Base-by-base conservation (phyloP, 2,329 filamentous ascomycete genomes). In the Pseudocercospora crystallina region DNA sequence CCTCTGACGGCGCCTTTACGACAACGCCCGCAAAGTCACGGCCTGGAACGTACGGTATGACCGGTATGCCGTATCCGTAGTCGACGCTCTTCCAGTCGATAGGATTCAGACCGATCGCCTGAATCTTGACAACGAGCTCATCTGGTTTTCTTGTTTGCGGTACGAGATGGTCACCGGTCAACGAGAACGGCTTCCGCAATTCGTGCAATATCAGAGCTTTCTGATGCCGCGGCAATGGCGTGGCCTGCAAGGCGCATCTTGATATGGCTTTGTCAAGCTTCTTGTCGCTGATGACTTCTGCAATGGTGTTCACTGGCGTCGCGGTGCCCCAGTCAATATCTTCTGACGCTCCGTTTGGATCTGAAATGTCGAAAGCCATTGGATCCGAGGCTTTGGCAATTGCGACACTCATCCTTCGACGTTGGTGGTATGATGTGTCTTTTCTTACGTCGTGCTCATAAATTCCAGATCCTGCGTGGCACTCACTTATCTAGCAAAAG, bases 81-180 rank as follows among this genome's bases (percentile, higher is more conserved):
- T 73, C 72, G 34, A 74, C 72, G 4, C 62, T 67, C 49, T 72
- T 71, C 67, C 65, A 75, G 50, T 71, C 67, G 14, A 73, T 74
- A 5, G 69, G 71, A 38, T 73, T 73, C 15, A 73, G 59, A 2
- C 70, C 70, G n/a, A 69, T 63, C 14, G 66, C 66, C 38, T 63
- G 60, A 39, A 62, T 65, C 36, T 59, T 61, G 52, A 73, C 69
- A 53, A 71, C 62, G 10, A 72, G 55, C 51, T 73, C 70, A 41
- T 71, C 56, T 9, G 68, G 59, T 11, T 30, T 46, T 13, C 32
- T 42, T 5, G 38, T 37, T 26, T 53, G 39, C 20, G 53, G 56
- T 5, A 57, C 49, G 2, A 17, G 15, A 20, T 59, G 43, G n/a
- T 43, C 36, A 13, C 43, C 31, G 14, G 45, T 38, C 31, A 57